phyloP scores from a whole-genome alignment of 2,329 filamentous ascomycete genomes.

The Lasiodiplodia theobromae region DNA sequence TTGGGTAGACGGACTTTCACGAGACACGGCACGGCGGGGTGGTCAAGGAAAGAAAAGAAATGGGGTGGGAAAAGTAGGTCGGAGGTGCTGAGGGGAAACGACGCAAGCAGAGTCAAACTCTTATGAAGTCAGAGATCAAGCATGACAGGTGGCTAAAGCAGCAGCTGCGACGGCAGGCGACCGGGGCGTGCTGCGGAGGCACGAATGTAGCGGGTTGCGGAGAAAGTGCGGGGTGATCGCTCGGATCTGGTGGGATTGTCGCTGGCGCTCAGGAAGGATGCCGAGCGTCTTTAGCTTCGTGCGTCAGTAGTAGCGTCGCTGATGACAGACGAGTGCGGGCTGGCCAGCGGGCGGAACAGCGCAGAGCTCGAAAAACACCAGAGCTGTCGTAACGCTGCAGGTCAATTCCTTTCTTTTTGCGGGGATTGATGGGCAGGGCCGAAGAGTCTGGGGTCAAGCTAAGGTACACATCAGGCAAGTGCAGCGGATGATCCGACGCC shows the following conservation, averaged over 20 bases:
- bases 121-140: slow-evolving; percentile 8
- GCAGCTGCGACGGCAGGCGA: slow-evolving; percentile 1
- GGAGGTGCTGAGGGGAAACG: background rate
- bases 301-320: background rate
- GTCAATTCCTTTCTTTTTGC: slow-evolving; percentile 9
- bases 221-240: slow-evolving; percentile 21
- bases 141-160: background rate
- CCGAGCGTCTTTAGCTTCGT: background rate
- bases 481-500: slow-evolving; percentile 16
- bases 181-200: slow-evolving; percentile 3
- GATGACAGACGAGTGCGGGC: background rate
- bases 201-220: slow-evolving; percentile 14
- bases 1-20: background rate
- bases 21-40: background rate
- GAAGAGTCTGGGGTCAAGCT: slow-evolving; percentile 21
- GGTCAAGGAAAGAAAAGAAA: background rate
- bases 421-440: background rate
- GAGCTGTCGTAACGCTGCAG: slow-evolving; percentile 7
- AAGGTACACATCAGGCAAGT: slow-evolving; percentile 15
- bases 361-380: background rate
- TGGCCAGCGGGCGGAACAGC: background rate
- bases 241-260: background rate
- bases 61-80: background rate
- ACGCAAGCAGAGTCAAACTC: slow-evolving; percentile 15
- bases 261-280: slow-evolving; percentile 3